Percentiles rank a stretch among this genome's conserved stretches.
Evolutionary conservation across 176 grass and related monocot species (phyloP).

Genomic region (Zoysia pacifica): DNA sequence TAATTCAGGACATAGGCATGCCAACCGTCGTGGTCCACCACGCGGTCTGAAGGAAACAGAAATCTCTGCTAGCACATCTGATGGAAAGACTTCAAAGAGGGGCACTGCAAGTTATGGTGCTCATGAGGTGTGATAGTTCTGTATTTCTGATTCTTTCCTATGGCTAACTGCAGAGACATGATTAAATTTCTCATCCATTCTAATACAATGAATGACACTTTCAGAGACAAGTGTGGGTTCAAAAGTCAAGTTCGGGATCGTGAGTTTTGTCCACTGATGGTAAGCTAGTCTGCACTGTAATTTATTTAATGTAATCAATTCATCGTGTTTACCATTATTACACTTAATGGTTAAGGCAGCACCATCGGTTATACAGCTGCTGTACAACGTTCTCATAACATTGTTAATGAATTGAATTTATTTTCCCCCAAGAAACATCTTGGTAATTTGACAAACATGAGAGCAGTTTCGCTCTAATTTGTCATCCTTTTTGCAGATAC

Average conservation of each 20-base stretch:
- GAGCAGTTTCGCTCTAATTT: background rate
- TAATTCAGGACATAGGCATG: constrained; percentile 72
- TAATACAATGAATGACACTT: constrained; percentile 28
- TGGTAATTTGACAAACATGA: background rate
- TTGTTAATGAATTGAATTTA: background rate
- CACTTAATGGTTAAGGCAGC: background rate
- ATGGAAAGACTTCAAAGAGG: constrained; percentile 85
- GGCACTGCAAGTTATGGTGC: constrained; percentile 63
- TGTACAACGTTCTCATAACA: background rate
- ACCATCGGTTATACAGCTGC: background rate
- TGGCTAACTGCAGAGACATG: constrained; percentile 20
- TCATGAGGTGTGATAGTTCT: constrained; percentile 70
- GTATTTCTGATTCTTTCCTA: constrained; percentile 29
- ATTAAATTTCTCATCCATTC: background rate
- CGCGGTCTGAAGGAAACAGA: constrained; percentile 77
- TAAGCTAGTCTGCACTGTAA: constrained; percentile 30
- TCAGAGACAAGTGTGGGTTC: constrained; percentile 99
- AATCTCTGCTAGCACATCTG: constrained; percentile 53
- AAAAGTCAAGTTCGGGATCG: constrained; percentile 86
- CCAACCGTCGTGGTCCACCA: constrained; percentile 64
- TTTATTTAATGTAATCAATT: constrained; percentile 5
- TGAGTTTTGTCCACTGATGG: constrained; percentile 57
- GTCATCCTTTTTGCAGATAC: constrained; percentile 37
- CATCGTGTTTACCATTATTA: background rate
- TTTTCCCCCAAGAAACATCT: background rate